Conservation (phyloP, 192 early-diverging fungal species). For the Backusella westeae region DNA sequence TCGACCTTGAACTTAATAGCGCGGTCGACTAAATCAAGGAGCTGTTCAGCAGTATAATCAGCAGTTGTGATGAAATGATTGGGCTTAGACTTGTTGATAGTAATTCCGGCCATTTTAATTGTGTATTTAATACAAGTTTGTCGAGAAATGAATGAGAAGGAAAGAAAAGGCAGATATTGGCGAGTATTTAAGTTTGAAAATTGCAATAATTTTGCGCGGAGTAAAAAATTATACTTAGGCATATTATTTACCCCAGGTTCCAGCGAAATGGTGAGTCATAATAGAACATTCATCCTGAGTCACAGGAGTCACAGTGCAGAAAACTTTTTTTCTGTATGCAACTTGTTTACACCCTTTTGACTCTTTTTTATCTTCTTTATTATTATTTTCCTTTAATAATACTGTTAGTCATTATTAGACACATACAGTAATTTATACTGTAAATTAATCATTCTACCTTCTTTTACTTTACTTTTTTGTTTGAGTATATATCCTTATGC, state of each 20-base stretch:
- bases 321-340: neutral
- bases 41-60: slow-evolving; percentile 76
- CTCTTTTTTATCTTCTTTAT: neutral
- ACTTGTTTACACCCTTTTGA: neutral
- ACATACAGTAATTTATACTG: neutral
- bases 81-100: slow-evolving; percentile 18
- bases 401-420: neutral
- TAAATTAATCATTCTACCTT: neutral
- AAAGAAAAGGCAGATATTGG: neutral
- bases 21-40: slow-evolving; percentile 73
- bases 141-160: neutral
- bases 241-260: neutral
- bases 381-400: neutral
- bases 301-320: slow-evolving; percentile 13
- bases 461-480: neutral
- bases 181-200: neutral
- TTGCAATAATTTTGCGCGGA: neutral
- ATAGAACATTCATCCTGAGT: slow-evolving; percentile 8
- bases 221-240: neutral
- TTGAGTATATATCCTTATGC: neutral
- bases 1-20: slow-evolving; percentile 81
- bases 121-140: neutral
- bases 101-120: slow-evolving; percentile 5
- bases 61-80: slow-evolving; percentile 76
- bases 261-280: slow-evolving; percentile 7